Evolutionary conservation across 169 alveolate genomes (phyloP).

Genomic region (Plasmodium yoelii): DNA sequence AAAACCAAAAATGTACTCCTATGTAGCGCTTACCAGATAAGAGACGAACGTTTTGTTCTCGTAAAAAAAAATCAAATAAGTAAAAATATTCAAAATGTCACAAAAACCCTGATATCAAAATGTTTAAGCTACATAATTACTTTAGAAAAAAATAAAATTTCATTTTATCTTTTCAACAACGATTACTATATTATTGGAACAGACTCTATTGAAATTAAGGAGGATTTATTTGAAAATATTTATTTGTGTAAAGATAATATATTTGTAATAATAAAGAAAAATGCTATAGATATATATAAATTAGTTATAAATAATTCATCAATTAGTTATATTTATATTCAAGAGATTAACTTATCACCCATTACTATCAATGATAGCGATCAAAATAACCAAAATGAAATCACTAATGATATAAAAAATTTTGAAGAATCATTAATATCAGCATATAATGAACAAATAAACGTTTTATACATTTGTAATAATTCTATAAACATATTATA

Average conservation of each 20-base stretch:
- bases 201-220: slow-evolving; percentile 31
- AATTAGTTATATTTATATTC: slow-evolving; percentile 37
- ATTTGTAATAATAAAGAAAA: slow-evolving; percentile 39
- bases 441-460: slow-evolving; percentile 49
- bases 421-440: slow-evolving; percentile 31
- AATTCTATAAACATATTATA: slow-evolving; percentile 8
- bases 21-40: slow-evolving; percentile 44
- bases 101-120: slow-evolving; percentile 48
- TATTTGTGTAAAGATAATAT: slow-evolving; percentile 40
- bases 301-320: neutral
- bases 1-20: slow-evolving; percentile 45
- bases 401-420: neutral
- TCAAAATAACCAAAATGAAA: neutral
- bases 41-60: slow-evolving; percentile 22
- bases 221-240: slow-evolving; percentile 34
- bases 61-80: slow-evolving; percentile 46
- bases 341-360: slow-evolving; percentile 12
- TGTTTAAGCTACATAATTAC: slow-evolving; percentile 47
- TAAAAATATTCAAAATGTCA: slow-evolving; percentile 37
- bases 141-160: slow-evolving; percentile 50
- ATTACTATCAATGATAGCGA: slow-evolving; percentile 11
- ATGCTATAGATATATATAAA: slow-evolving; percentile 38
- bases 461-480: slow-evolving; percentile 47
- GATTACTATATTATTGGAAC: slow-evolving; percentile 42
- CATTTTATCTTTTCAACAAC: slow-evolving; percentile 41